Evolutionary conservation across 805 yeast genomes (phyloP).

Genomic region (Candida ovalis): DNA sequence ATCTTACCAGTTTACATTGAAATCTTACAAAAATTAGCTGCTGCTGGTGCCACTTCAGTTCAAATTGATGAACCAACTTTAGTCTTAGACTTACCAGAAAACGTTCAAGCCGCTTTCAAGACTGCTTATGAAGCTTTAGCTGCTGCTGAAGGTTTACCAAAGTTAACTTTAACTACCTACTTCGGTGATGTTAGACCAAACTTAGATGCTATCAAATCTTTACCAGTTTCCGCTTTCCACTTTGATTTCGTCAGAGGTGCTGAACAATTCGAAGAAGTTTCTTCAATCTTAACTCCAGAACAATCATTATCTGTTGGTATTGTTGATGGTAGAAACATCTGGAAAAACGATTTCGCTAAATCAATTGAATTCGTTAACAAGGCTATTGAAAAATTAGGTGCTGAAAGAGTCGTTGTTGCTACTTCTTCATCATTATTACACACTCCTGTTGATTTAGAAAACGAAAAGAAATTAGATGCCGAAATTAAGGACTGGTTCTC

Average conservation of each 20-base stretch:
- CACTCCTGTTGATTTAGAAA: slow-evolving; percentile 94
- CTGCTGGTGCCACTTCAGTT: slow-evolving; percentile 91
- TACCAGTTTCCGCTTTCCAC: slow-evolving; percentile 95
- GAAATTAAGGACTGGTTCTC: slow-evolving; percentile 98
- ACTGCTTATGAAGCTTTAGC: slow-evolving; percentile 78
- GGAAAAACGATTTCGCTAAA: slow-evolving; percentile 94
- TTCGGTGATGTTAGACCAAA: slow-evolving; percentile 99
- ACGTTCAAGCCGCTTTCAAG: slow-evolving; percentile 82
- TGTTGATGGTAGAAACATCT: slow-evolving; percentile 98
- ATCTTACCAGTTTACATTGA: slow-evolving; percentile 90
- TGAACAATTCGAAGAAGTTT: slow-evolving; percentile 87
- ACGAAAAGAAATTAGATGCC: slow-evolving; percentile 86
- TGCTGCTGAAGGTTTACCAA: slow-evolving; percentile 67
- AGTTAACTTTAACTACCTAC: slow-evolving; percentile 83
- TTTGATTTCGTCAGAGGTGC: slow-evolving; percentile 95
- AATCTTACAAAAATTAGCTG: slow-evolving; percentile 80
- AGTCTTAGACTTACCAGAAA: slow-evolving; percentile 87
- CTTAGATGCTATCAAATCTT: slow-evolving; percentile 79
- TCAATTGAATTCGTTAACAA: slow-evolving; percentile 78
- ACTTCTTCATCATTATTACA: slow-evolving; percentile 96
- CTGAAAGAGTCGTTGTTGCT: slow-evolving; percentile 84
- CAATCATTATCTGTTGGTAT: slow-evolving; percentile 94
- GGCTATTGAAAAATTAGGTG: slow-evolving; percentile 83
- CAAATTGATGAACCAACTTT: slow-evolving; percentile 98
- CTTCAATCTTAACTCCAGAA: slow-evolving; percentile 56